Evolutionary conservation across 192 early-diverging fungal species (phyloP).

Genomic region (Podila clonocystis): DNA sequence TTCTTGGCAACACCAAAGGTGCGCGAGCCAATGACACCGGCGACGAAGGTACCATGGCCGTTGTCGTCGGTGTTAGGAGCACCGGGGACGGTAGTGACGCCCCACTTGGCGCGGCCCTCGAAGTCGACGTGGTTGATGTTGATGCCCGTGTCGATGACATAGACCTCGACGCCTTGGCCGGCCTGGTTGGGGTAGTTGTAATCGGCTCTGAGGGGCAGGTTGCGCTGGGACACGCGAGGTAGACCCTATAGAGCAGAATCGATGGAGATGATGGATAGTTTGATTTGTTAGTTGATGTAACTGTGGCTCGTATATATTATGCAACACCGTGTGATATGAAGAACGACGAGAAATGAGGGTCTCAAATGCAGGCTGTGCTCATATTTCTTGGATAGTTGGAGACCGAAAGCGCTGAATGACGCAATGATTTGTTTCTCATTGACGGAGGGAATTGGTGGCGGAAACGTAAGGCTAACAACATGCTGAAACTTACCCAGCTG

Average conservation of each 20-base stretch:
- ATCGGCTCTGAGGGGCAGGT: conserved; percentile 57
- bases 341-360: no score
- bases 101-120: conserved; percentile 65
- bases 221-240: conserved; percentile 51
- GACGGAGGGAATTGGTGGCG: no score
- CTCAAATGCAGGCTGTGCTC: no score
- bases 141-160: conserved; percentile 74
- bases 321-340: not conserved
- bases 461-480: no score
- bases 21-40: conserved; percentile 59
- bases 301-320: not conserved
- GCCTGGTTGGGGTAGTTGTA: conserved; percentile 67
- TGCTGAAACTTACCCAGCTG: conserved; percentile 38
- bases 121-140: conserved; percentile 61
- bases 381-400: no score
- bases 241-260: conserved; percentile 55
- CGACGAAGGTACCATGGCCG: conserved; percentile 67
- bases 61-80: conserved; percentile 55
- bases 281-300: not conserved
- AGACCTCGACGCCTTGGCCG: conserved; percentile 67
- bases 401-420: no score
- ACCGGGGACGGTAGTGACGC: conserved; percentile 45
- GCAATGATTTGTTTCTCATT: no score
- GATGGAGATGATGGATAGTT: not conserved
- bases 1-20: conserved; percentile 84